Evolutionary conservation across 139 green algal genomes (phyloP).

Genomic region (Chlorella vulgaris): DNA sequence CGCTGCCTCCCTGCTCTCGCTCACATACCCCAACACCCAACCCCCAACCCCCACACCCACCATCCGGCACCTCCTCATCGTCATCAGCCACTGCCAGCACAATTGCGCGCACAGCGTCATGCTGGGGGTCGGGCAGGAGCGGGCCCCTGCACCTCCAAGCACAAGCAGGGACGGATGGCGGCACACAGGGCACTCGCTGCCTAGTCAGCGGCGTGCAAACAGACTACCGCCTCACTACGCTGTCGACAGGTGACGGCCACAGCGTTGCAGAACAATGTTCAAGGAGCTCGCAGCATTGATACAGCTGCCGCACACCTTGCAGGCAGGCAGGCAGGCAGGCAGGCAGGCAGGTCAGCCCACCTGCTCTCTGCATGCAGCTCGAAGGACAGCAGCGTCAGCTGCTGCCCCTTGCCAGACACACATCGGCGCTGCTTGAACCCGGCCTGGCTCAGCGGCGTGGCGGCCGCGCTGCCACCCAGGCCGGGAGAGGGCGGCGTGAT

Average conservation of each 20-base stretch:
- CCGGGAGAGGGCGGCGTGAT: slow-evolving; percentile 46
- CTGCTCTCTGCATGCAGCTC: slow-evolving; percentile 83
- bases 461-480: slow-evolving; percentile 5
- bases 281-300: background rate
- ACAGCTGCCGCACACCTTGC: too few species aligned
- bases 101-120: slow-evolving; percentile 76
- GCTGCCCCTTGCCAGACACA: slow-evolving; percentile 66
- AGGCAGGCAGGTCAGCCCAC: background rate
- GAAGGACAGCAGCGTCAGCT: slow-evolving; percentile 76
- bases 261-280: too few species aligned
- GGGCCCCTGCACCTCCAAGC: slow-evolving; percentile 46
- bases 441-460: slow-evolving; percentile 77
- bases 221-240: too few species aligned
- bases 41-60: background rate
- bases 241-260: too few species aligned
- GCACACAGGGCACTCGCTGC: too few species aligned
- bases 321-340: too few species aligned
- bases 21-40: background rate
- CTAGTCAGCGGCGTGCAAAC: background rate
- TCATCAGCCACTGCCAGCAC: slow-evolving; percentile 63
- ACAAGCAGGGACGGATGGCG: background rate
- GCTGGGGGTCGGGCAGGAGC: slow-evolving; percentile 84
- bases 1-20: background rate
- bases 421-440: slow-evolving; percentile 68
- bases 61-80: slow-evolving; percentile 49